Evolutionary conservation across 495 filamentous ascomycete genomes (phyloP), one percentile per base, ranked within the genome.

Genomic region (Hypoxylon cercidicola): DNA sequence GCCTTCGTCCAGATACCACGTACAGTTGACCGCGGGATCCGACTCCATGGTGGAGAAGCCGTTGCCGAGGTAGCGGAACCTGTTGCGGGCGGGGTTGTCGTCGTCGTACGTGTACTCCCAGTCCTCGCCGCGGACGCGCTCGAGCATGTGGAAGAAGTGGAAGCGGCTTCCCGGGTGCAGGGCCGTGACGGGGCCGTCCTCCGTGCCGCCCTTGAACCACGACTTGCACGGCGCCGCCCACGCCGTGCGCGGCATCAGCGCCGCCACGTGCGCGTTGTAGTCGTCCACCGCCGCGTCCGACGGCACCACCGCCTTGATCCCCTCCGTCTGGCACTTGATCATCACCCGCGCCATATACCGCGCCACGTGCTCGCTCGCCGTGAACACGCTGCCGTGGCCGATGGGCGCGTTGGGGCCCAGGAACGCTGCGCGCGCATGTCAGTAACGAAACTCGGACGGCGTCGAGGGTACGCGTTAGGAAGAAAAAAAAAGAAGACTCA

Each of bases 131-230:
- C 82, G 70, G 49, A 81, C 78, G 8, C 66, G 51, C 46, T 75
- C 70, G 25, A 85, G 72, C 80, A 82, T 82, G 21, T 84, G 75
- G 67, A 84, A 82, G 62, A 79, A 84, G 52, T 85, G 82, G 8
- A 82, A 72, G 6, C 82, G 75, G 55, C 76, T 80, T 11, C 82
- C 82, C 0, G 82, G 81, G 50, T 82, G 78, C 37, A 83, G 64
- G 41, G 79, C 79, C 12, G 76, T 79, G 10, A 85, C 79, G 9
- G 79, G 79, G 0, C 82, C 83, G 61, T 79, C 73, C 1, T 62
- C 60, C 4, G 46, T 61, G 12, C 77, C 78, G 30, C 72, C 69
- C 68, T 84, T 84, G 63, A 81, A 85, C 82, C 82, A 86, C 3
- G 76, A 81, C 4, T 76, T 73, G 25, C 82, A 79, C 10, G 66